Conservation (phyloP, 805 yeast species). For the Teunomyces aglyptinius region DNA sequence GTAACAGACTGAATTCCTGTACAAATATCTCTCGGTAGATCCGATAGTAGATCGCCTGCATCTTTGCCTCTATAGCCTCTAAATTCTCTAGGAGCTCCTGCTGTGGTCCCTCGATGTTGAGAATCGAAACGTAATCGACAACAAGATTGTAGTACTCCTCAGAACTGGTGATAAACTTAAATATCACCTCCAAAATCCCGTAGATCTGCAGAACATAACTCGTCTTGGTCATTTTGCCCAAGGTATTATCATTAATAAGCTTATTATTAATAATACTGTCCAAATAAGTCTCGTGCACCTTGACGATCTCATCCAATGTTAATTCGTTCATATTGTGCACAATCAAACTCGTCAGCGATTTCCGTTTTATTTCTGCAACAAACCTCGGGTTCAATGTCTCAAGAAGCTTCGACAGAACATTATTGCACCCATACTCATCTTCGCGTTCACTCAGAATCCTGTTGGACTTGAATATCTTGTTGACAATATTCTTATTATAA, state of each 20-base stretch:
- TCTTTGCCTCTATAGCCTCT: conserved; percentile 26
- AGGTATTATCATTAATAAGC: conserved; percentile 27
- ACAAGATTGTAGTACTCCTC: conserved; percentile 32
- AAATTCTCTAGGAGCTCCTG: conserved; percentile 27
- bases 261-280: conserved; percentile 26
- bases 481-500: conserved; percentile 23
- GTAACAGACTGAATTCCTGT: conserved; percentile 41
- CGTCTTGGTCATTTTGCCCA: conserved; percentile 29
- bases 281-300: conserved; percentile 29
- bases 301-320: conserved; percentile 51
- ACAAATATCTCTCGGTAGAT: conserved; percentile 39
- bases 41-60: conserved; percentile 39
- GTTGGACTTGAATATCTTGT: conserved; percentile 20
- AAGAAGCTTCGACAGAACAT: conserved; percentile 11
- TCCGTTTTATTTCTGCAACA: conserved; percentile 6
- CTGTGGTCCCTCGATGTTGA: conserved; percentile 22
- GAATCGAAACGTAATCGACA: conserved; percentile 26
- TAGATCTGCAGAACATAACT: conserved; percentile 34
- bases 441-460: conserved; percentile 3
- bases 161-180: conserved; percentile 32
- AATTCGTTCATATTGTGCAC: conserved; percentile 24
- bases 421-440: conserved; percentile 8
- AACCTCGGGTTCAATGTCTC: conserved; percentile 12
- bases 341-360: neutral
- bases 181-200: conserved; percentile 27